Percentiles rank a stretch among this genome's conserved stretches.
Evolutionary conservation across 2,329 filamentous ascomycete genomes (phyloP).

Genomic region (Ceratocystis cacaofunesta): DNA sequence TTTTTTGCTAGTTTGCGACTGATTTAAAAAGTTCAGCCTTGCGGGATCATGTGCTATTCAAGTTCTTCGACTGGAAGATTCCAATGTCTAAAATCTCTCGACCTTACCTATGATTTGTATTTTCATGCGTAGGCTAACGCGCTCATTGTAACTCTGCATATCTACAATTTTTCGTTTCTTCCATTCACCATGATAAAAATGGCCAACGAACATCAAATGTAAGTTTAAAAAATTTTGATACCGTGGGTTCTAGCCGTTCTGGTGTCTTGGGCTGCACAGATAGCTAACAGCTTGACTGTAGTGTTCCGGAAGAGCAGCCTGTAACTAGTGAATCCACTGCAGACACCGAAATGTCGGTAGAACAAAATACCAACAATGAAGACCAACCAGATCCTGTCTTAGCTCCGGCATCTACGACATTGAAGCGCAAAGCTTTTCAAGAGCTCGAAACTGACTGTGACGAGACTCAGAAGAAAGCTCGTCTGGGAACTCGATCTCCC

Average conservation of each 20-base stretch:
- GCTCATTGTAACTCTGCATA: too few relatives aligned
- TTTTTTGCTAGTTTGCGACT: not conserved
- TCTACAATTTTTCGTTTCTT: too few relatives aligned
- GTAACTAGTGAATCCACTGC: not conserved
- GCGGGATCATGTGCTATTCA: not conserved
- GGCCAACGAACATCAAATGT: not conserved
- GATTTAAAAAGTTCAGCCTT: not conserved
- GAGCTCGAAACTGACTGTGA: not conserved
- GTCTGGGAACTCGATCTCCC: not conserved
- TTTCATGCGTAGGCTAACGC: too few relatives aligned
- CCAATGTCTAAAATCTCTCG: not conserved
- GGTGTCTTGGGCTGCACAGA: not conserved
- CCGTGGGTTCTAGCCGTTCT: not conserved
- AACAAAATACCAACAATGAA: not conserved
- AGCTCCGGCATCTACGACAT: not conserved
- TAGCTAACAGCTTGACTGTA: not conserved
- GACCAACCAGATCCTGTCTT: not conserved
- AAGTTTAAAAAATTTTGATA: not conserved
- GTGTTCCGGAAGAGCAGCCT: not conserved
- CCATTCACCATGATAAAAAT: not conserved
- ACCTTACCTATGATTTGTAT: not conserved
- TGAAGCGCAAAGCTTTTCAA: conserved; percentile 15
- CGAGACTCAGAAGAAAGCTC: conserved; percentile 12
- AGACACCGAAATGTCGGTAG: not conserved
- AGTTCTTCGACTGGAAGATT: not conserved